phyloP scores from a whole-genome alignment of 2,329 filamentous ascomycete genomes.

The Exophiala viscosa region DNA sequence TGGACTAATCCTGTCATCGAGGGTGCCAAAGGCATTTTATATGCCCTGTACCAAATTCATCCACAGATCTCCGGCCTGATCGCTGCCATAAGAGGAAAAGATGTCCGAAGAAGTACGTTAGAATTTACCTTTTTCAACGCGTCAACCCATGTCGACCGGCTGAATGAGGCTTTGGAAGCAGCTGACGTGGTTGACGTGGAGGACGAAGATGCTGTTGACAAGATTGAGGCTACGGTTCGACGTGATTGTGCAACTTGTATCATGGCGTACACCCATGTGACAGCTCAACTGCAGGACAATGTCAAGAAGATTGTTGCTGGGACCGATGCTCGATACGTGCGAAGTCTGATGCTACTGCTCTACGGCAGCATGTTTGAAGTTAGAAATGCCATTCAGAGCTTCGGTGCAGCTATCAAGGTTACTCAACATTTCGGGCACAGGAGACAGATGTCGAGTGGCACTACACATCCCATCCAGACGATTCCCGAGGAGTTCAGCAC shows the following conservation, averaged over 20 bases:
- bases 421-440: conserved; percentile 24
- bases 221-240: conserved; percentile 41
- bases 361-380: conserved; percentile 58
- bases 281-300: conserved; percentile 47
- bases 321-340: conserved; percentile 55
- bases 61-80: conserved; percentile 46
- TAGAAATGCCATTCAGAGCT: conserved; percentile 54
- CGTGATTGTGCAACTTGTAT: conserved; percentile 49
- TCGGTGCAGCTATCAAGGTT: conserved; percentile 43
- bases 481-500: conserved; percentile 31
- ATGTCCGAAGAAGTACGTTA: conserved; percentile 48
- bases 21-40: conserved; percentile 53
- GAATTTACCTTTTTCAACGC: conserved; percentile 56
- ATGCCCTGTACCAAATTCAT: conserved; percentile 52
- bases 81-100: conserved; percentile 43
- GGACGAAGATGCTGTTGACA: conserved; percentile 46
- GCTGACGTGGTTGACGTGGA: conserved; percentile 49
- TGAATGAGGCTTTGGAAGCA: conserved; percentile 53
- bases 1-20: conserved; percentile 51
- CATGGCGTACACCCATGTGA: conserved; percentile 48
- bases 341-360: conserved; percentile 57
- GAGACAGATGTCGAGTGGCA: conserved; percentile 30
- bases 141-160: conserved; percentile 53
- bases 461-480: conserved; percentile 32
- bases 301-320: conserved; percentile 52